A percentile compares a stretch with the other conserved stretches of the same genome.
Evolutionary conservation across 2,329 filamentous ascomycete species (phyloP).

Genomic region (Clonostachys chloroleuca): DNA sequence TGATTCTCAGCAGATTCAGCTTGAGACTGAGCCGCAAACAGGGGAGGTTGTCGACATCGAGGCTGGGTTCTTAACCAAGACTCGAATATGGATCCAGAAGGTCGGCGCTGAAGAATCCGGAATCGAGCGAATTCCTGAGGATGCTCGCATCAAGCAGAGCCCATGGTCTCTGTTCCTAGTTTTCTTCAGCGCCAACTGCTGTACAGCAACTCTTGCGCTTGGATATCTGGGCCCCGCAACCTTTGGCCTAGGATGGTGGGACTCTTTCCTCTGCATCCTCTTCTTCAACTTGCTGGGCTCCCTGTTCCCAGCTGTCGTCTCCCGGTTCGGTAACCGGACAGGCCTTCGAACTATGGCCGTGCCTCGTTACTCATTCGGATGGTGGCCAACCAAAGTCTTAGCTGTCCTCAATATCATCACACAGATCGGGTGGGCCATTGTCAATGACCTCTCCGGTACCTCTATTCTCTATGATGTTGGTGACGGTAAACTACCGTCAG

Average conservation of each 20-base stretch:
- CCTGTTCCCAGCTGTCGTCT: neutral
- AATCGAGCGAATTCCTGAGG: neutral
- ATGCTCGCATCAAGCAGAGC: neutral
- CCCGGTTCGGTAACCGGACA: slow-evolving; percentile 59
- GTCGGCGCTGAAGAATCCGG: neutral
- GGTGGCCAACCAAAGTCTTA: slow-evolving; percentile 63
- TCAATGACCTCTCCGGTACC: slow-evolving; percentile 73
- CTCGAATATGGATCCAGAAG: neutral
- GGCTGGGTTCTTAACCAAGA: neutral
- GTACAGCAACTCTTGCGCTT: neutral
- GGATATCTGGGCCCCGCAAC: neutral
- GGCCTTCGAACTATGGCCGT: slow-evolving; percentile 74
- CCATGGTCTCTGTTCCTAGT: neutral
- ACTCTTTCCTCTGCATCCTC: neutral
- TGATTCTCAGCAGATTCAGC: no score
- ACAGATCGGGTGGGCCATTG: slow-evolving; percentile 68
- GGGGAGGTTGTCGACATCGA: no score
- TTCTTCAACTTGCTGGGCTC: neutral
- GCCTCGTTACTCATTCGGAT: slow-evolving; percentile 70
- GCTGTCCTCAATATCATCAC: slow-evolving; percentile 60
- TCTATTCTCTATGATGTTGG: slow-evolving; percentile 72
- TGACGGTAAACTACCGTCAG: slow-evolving; percentile 55
- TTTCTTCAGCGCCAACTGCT: neutral
- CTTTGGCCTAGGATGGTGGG: neutral
- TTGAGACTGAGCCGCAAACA: no score